Evolutionary conservation across 108 stramenopile genomes (phyloP).

Genomic region (Pseudonitzschia delicatissima): DNA sequence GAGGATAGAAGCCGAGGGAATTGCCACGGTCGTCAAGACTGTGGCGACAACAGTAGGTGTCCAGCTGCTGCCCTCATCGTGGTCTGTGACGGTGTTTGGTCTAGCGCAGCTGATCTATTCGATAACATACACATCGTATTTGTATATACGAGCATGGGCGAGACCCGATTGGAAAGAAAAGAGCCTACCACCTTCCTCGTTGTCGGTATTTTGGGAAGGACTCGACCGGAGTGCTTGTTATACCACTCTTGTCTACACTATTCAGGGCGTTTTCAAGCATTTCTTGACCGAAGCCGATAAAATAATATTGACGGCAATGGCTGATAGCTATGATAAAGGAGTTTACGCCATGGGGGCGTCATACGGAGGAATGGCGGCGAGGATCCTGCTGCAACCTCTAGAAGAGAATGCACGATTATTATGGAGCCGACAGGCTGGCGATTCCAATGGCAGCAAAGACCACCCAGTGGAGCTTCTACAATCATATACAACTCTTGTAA

Average conservation of each 20-base stretch:
- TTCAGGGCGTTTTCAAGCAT: conserved; percentile 86
- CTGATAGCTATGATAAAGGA: conserved; percentile 76
- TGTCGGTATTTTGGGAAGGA: conserved; percentile 12
- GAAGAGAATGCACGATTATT: conserved; percentile 88
- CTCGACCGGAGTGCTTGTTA: conserved; percentile 49
- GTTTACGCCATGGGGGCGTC: conserved; percentile 81
- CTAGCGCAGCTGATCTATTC: conserved; percentile 77
- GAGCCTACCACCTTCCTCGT: not conserved
- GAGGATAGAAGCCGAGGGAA: conserved; percentile 70
- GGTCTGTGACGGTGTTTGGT: conserved; percentile 72
- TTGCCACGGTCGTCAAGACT: conserved; percentile 61
- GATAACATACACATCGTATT: conserved; percentile 36
- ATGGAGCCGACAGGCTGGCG: conserved; percentile 53
- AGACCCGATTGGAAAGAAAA: conserved; percentile 4
- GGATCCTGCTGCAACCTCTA: conserved; percentile 83
- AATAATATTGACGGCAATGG: conserved; percentile 56
- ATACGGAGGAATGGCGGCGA: conserved; percentile 74
- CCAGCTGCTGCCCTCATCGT: conserved; percentile 23
- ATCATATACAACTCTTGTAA: conserved; percentile 61
- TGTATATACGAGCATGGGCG: conserved; percentile 43
- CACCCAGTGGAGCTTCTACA: conserved; percentile 18
- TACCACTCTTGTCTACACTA: conserved; percentile 55
- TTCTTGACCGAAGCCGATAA: conserved; percentile 83
- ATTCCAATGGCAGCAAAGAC: not conserved
- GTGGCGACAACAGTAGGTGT: conserved; percentile 44